These are phyloP conservation scores for Ascochyta viciae-villosae DNA, from an alignment of 2,329 filamentous ascomycete genomes.

Conservation along the genomic window DNA sequence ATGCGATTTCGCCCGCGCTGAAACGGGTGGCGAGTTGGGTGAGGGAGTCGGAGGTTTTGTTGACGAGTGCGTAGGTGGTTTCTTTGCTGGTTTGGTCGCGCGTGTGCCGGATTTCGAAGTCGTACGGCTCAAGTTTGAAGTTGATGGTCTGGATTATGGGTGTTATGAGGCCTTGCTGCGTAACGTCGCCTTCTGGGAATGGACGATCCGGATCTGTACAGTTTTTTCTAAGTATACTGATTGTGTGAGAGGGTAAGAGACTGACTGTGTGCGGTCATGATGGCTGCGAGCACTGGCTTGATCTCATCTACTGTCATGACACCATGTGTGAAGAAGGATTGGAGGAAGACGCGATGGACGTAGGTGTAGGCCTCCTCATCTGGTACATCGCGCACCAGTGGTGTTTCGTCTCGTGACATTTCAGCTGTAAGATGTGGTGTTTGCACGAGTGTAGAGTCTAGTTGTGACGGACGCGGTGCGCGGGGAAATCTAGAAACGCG, in stretches of 20 bases:
- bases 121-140: constrained; percentile 75
- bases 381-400: constrained; percentile 18
- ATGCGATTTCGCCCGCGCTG: constrained; percentile 83
- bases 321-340: constrained; percentile 82
- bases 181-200: constrained; percentile 68
- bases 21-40: constrained; percentile 88
- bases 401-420: constrained; percentile 13
- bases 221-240: background rate
- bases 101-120: constrained; percentile 83
- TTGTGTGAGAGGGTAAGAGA: background rate
- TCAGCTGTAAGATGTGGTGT: background rate
- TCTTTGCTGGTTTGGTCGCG: constrained; percentile 71
- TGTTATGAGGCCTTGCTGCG: constrained; percentile 67
- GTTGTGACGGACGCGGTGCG: constrained; percentile 1
- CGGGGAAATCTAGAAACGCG: constrained; percentile 23
- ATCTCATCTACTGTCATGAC: constrained; percentile 78
- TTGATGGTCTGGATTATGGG: constrained; percentile 75
- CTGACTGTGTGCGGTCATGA: constrained; percentile 67
- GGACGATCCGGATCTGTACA: constrained; percentile 50
- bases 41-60: constrained; percentile 75
- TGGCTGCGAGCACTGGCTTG: constrained; percentile 74
- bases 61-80: constrained; percentile 83
- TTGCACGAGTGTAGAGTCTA: background rate
- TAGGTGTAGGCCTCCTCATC: constrained; percentile 49
- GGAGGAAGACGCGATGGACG: constrained; percentile 85